Evolutionary conservation across 2,329 filamentous ascomycete genomes (phyloP), one percentile per base, ranked within the genome.

Genomic region (Scedosporium aurantiacum): DNA sequence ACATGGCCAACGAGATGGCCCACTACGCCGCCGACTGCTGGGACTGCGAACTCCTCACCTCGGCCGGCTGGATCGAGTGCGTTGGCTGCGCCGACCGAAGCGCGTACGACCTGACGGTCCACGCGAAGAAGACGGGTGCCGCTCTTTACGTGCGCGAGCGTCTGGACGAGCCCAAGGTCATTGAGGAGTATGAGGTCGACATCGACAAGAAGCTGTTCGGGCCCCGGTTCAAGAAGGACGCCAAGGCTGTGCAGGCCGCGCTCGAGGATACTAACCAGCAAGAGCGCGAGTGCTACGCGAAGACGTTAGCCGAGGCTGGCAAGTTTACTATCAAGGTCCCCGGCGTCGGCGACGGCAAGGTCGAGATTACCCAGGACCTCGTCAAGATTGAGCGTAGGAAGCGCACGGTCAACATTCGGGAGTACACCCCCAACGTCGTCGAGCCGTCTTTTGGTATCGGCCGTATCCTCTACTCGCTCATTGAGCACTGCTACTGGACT

Each of bases 21-120:
- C 94, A 99, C 76, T 99, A 99, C 72, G 94, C 94, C 56, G 83
- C 87, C 61, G 94, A 99, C 78, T 99, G 94, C 78, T 97, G 94
- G 94, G 94, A 99, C 74, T 93, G 91, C 14, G 94, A 99, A 75
- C 79, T 99, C 61, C 80, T 89, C 65, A 97, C 90, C 62, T 92
- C 89, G 64, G 92, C 92, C 70, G 94, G 94, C 72, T 99, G 94
- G 94, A 90, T 97, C 65, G 94, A 99, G 79, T 97, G 93, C 73
- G 93, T 97, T 69, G 94, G 94, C 64, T 97, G 94, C 74, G 94
- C 94, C 64, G 93, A 97, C 73, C 86, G 94, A 69, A 96, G 90
- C 72, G 94, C 94, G 21, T 99, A 96, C 74, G 94, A 99, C 75
- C 75, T 97, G 72, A 88, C 85, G 41, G 92, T 97, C 8, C 94